A percentile compares a stretch with the other conserved stretches of the same genome.
phyloP scores from a whole-genome alignment of 2,329 filamentous ascomycete genomes.

The Arthrobotrys entomopaga region DNA sequence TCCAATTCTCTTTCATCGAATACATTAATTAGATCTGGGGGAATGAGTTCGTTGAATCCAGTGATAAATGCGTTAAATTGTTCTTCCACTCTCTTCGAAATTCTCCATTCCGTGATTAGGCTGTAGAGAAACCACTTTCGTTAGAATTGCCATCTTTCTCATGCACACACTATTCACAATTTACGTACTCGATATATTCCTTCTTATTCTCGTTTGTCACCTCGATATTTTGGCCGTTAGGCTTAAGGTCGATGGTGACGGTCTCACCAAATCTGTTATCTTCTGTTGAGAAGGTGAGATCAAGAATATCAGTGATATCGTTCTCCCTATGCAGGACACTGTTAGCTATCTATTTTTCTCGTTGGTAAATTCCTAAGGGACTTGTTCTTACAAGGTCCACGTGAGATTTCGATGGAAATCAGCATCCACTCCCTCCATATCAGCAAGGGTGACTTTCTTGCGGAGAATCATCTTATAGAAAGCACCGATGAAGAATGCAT shows the following conservation, averaged over 20 bases:
- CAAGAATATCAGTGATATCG: conserved; percentile 89
- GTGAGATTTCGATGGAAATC: conserved; percentile 96
- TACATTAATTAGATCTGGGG: conserved; percentile 94
- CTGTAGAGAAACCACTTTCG: conserved; percentile 61
- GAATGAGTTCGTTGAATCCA: conserved; percentile 97
- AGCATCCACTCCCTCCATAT: conserved; percentile 99
- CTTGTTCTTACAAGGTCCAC: conserved; percentile 79
- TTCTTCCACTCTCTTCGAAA: conserved; percentile 96
- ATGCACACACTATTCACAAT: not conserved
- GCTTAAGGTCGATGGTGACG: conserved; percentile 92
- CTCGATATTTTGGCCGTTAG: conserved; percentile 86
- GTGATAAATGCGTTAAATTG: conserved; percentile 98
- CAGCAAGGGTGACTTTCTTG: conserved; percentile 88
- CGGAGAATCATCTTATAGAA: conserved; percentile 99
- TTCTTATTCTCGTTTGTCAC: conserved; percentile 99
- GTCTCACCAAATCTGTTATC: conserved; percentile 97
- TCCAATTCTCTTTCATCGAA: conserved; percentile 98
- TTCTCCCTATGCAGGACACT: conserved; percentile 72
- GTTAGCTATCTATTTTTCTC: not conserved
- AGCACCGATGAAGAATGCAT: conserved; percentile 98
- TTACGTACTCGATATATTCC: conserved; percentile 86
- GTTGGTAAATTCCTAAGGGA: not conserved
- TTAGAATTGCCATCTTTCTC: conserved; percentile 5
- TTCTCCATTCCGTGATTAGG: conserved; percentile 98
- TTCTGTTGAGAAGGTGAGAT: conserved; percentile 95